Percentiles rank a stretch among this genome's conserved stretches.
Conservation (phyloP, 2,329 filamentous ascomycete genomes). For the Colletotrichum gigasporum region DNA sequence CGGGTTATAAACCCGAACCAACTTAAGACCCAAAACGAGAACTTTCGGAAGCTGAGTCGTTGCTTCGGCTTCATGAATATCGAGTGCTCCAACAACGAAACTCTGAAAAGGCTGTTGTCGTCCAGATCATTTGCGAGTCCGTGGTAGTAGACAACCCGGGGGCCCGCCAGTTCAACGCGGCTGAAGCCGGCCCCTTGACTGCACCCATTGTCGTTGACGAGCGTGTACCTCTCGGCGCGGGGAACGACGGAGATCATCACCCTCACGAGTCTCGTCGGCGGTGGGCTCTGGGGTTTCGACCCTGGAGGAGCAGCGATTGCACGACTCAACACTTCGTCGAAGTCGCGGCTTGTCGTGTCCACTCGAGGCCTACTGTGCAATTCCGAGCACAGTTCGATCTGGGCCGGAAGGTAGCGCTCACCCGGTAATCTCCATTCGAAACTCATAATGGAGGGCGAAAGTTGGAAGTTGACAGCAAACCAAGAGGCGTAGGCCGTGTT, state of each 20-base stretch:
- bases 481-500: slow-evolving; percentile 42
- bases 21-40: too few relatives aligned
- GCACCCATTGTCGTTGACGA: slow-evolving; percentile 6
- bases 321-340: neutral
- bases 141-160: slow-evolving; percentile 42
- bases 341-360: slow-evolving; percentile 13
- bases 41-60: neutral
- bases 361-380: slow-evolving; percentile 27
- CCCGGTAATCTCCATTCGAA: slow-evolving; percentile 42
- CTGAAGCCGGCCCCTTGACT: neutral
- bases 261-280: slow-evolving; percentile 32
- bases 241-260: slow-evolving; percentile 44
- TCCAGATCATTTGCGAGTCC: slow-evolving; percentile 35
- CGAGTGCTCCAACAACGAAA: slow-evolving; percentile 34
- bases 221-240: slow-evolving; percentile 35
- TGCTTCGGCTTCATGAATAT: neutral
- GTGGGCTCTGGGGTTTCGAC: neutral
- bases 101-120: slow-evolving; percentile 31
- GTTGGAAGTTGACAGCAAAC: slow-evolving; percentile 39
- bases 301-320: neutral
- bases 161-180: slow-evolving; percentile 37
- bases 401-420: slow-evolving; percentile 34
- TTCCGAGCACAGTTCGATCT: slow-evolving; percentile 35
- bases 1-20: too few relatives aligned
- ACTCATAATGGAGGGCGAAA: slow-evolving; percentile 35